phyloP scores from a whole-genome alignment of 805 yeast species.

The Saccharomycopsis fermentans region DNA sequence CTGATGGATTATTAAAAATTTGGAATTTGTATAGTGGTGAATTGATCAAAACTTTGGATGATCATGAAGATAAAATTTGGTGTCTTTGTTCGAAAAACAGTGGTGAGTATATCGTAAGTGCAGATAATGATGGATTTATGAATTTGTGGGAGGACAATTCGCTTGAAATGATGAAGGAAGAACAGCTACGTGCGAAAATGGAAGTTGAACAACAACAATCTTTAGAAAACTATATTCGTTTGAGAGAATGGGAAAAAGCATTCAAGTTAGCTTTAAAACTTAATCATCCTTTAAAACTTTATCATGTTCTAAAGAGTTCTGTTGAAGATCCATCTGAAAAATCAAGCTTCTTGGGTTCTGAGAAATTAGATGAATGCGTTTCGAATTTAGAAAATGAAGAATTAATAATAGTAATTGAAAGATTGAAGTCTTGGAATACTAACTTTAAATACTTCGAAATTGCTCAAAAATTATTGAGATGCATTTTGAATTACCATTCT shows the following conservation, averaged over 20 bases:
- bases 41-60: conserved; percentile 72
- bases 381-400: conserved; percentile 48
- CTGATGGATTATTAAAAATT: conserved; percentile 86
- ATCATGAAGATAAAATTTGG: conserved; percentile 93
- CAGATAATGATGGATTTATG: conserved; percentile 92
- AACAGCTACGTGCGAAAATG: conserved; percentile 40
- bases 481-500: conserved; percentile 46
- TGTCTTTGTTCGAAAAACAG: conserved; percentile 51
- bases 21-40: conserved; percentile 82
- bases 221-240: conserved; percentile 59
- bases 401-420: conserved; percentile 49
- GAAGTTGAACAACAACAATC: conserved; percentile 84
- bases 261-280: conserved; percentile 75
- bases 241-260: conserved; percentile 81
- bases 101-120: conserved; percentile 64
- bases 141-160: conserved; percentile 86
- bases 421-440: conserved; percentile 92
- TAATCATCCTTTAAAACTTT: conserved; percentile 83
- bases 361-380: conserved; percentile 50
- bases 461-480: conserved; percentile 68
- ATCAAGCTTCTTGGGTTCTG: conserved; percentile 42
- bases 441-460: conserved; percentile 70
- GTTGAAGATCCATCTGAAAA: conserved; percentile 27
- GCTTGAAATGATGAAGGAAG: conserved; percentile 38
- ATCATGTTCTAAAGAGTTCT: conserved; percentile 54